Percentiles rank a stretch among this genome's conserved stretches.
Evolutionary conservation across 805 yeast genomes (phyloP).

Genomic region (Candida jianshihensis): DNA sequence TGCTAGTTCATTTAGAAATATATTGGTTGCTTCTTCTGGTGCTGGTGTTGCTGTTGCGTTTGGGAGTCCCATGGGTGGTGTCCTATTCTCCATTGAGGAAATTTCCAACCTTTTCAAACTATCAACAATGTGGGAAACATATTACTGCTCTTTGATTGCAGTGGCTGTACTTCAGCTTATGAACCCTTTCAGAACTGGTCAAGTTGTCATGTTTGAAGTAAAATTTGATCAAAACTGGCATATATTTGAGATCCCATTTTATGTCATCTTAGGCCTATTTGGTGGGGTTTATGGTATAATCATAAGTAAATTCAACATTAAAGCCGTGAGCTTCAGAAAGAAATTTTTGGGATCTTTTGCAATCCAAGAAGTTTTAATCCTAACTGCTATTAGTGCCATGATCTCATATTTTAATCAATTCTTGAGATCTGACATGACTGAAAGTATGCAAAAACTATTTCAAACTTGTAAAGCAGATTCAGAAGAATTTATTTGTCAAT

Average conservation of each 20-base stretch:
- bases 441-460: slow-evolving; percentile 84
- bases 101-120: slow-evolving; percentile 69
- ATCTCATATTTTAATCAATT: slow-evolving; percentile 81
- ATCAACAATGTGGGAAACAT: slow-evolving; percentile 83
- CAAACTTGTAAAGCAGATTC: slow-evolving; percentile 59
- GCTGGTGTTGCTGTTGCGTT: slow-evolving; percentile 99
- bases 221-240: slow-evolving; percentile 83
- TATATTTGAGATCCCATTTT: slow-evolving; percentile 75
- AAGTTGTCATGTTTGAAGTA: slow-evolving; percentile 89
- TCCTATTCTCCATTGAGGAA: slow-evolving; percentile 87
- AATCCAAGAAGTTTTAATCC: slow-evolving; percentile 59
- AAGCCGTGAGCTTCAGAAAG: slow-evolving; percentile 73
- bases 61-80: slow-evolving; percentile 96
- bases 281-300: slow-evolving; percentile 89
- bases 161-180: slow-evolving; percentile 72
- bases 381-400: slow-evolving; percentile 65
- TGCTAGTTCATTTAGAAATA: slow-evolving; percentile 16
- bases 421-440: slow-evolving; percentile 86
- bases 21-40: slow-evolving; percentile 82
- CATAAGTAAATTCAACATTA: slow-evolving; percentile 67
- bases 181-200: slow-evolving; percentile 93
- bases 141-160: slow-evolving; percentile 85
- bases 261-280: slow-evolving; percentile 71
- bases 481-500: slow-evolving; percentile 35
- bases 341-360: slow-evolving; percentile 49